Evolutionary conservation across 2,329 filamentous ascomycete species (phyloP).

Genomic region (Neoascochyta sp.): DNA sequence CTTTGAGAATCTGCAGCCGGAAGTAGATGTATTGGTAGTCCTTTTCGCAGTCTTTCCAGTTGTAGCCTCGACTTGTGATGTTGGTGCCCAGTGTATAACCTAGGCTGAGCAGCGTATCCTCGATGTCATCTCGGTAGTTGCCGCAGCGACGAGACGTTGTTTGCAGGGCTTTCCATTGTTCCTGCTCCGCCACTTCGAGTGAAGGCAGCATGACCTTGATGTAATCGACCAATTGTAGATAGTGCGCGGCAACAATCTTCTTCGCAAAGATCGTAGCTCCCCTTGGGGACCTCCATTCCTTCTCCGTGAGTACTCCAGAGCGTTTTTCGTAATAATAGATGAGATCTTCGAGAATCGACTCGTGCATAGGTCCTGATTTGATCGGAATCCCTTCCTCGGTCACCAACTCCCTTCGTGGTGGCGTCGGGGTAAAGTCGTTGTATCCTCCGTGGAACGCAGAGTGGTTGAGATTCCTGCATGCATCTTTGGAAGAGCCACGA

Average conservation of each 20-base stretch:
- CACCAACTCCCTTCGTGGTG: slow-evolving; percentile 1
- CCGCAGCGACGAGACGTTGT: slow-evolving; percentile 34
- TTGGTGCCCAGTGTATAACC: slow-evolving; percentile 18
- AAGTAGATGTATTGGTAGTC: slow-evolving; percentile 36
- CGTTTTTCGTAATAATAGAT: slow-evolving; percentile 26
- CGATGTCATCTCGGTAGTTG: slow-evolving; percentile 36
- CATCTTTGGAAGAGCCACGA: slow-evolving; percentile 6
- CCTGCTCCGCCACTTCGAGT: slow-evolving; percentile 32
- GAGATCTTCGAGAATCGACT: slow-evolving; percentile 28
- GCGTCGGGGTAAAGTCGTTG: slow-evolving; percentile 25
- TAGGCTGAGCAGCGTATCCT: slow-evolving; percentile 30
- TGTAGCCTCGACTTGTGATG: not conserved
- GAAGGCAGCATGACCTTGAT: slow-evolving; percentile 36
- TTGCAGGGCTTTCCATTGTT: slow-evolving; percentile 33
- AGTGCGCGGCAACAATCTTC: slow-evolving; percentile 35
- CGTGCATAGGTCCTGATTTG: slow-evolving; percentile 30
- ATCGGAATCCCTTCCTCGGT: too few species aligned
- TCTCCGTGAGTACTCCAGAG: slow-evolving; percentile 11
- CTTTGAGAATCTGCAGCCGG: slow-evolving; percentile 32
- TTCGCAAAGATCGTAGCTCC: slow-evolving; percentile 29
- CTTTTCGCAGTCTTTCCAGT: slow-evolving; percentile 27
- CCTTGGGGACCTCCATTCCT: slow-evolving; percentile 20
- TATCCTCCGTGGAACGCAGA: slow-evolving; percentile 31
- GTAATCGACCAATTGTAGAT: slow-evolving; percentile 33
- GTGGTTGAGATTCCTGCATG: slow-evolving; percentile 11